Base-by-base conservation (phyloP, 495 filamentous ascomycete genomes). In the Usnea hakonensis region DNA sequence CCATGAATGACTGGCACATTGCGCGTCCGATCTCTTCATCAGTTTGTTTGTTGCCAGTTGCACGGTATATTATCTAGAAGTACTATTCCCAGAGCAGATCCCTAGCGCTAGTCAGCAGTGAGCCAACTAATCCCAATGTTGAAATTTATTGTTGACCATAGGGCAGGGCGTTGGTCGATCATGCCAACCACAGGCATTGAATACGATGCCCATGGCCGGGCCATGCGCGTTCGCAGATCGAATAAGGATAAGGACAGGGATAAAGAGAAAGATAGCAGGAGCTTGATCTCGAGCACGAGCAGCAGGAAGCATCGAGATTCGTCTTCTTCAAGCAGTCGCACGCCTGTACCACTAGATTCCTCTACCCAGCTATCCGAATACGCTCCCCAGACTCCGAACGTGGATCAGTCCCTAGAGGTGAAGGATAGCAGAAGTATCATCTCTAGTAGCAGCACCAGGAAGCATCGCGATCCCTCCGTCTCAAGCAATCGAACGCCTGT, bases 271-370 rank as follows among this genome's bases (percentile, higher is more conserved):
- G 65, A 67, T 50, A 64, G 41, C 38, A 57, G 63, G 19, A 65
- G 65, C 30, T 37, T 61, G 33, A 54, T 43, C 4, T 63, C 66
- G 50, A 65, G 65, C 60, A 70, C 63, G 37, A 48, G 58, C 40
- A 66, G 60, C 19, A 65, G 63, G 52, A 70, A 33, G 57, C 68
- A 67, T 56, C 64, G 65, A 55, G 65, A 67, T 30, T 60, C 61
- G 32, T 67, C 63, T 14, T 46, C 40, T 57, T 65, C 65, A 4
- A 67, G 65, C 57, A 67, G 44, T 40, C 58, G 50, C 14, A 65
- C 57, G 55, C 58, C 55, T 61, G 33, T 65, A 37, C 28, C 50
- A 28, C 19, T 26, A 14, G 65, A 67, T 30, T 58, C 43, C 14
- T 38, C 50, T 23, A 28, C 57, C 30, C 68, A 59, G 19, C 32